A percentile compares a stretch with the other conserved stretches of the same genome.
These are phyloP conservation scores for Macadamia tetraphylla DNA, from an alignment of 164 flowering plant species.

Conservation along the genomic window DNA sequence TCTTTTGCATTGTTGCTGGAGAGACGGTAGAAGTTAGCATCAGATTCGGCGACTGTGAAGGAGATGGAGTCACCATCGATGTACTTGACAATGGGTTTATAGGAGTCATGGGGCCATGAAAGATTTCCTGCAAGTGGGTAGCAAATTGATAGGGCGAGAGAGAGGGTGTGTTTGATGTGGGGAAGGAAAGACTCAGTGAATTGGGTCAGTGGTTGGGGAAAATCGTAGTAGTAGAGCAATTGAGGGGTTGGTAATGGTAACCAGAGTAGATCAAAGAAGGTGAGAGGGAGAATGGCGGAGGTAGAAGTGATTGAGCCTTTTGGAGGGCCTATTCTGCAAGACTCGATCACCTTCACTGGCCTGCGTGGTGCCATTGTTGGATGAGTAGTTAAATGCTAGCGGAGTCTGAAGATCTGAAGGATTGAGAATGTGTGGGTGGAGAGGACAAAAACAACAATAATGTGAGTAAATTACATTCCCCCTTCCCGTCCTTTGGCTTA, in stretches of 20 bases:
- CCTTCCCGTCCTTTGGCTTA: too few species aligned
- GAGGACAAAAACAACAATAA: too few species aligned
- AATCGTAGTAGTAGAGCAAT: constrained; percentile 17
- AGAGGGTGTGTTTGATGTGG: constrained; percentile 27
- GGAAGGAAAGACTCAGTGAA: constrained; percentile 21
- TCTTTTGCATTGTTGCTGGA: not conserved
- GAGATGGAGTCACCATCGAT: constrained; percentile 13
- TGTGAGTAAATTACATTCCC: too few species aligned
- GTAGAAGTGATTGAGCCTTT: not conserved
- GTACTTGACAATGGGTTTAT: constrained; percentile 21
- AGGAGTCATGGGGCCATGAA: not conserved
- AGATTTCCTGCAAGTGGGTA: constrained; percentile 5
- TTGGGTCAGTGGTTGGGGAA: not conserved
- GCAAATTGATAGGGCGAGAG: constrained; percentile 1
- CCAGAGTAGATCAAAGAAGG: constrained; percentile 29
- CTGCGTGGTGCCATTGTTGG: too few species aligned
- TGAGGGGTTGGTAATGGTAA: constrained; percentile 14
- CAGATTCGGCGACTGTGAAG: constrained; percentile 19
- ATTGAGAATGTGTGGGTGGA: too few species aligned
- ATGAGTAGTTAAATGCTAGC: too few species aligned
- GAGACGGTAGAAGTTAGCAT: not conserved
- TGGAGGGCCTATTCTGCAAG: too few species aligned
- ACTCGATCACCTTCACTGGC: too few species aligned
- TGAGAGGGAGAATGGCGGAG: constrained; percentile 15
- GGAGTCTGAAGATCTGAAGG: too few species aligned